Base-by-base conservation (phyloP, 306 rosid species). In the Rubus parviflorus region DNA sequence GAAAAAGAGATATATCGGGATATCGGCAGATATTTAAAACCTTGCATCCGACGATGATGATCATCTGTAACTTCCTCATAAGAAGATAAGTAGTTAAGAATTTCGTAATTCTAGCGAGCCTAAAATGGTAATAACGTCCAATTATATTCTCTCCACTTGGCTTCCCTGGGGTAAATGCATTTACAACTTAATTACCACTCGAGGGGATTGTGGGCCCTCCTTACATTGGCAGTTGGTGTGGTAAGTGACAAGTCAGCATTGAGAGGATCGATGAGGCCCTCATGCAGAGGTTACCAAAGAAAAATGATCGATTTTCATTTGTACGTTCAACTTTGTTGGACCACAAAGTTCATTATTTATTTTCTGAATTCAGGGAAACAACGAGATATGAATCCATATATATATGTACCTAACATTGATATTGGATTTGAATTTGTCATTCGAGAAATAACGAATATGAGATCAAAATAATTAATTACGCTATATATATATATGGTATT, bases 231-330 rank as follows among this genome's bases (percentile, higher is more conserved):
- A 16, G 45, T 40, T 7, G 64, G 64, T 51, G 52, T 3, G 65
- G 41, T 41, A 40, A 76, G 74, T 52, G 73, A 52, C 70, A 52
- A 17, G 73, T 52, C 65, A 66, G 73, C 74, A 20, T 66, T 51
- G 73, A 52, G 52, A 15, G 2, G 73, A 30, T 30, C 35, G 35
- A 5, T 3, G 41, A 40, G 68, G 56, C 4, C 42, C 73, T 37
- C 42, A 30, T 6, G 67, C 67, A 30, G 10, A 13, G 19, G n/a
- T 45, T 30, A 30, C 35, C 35, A 30, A 30, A 30, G 35, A 30
- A 30, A 30, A 30, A 30, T 30, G 35, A 30, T 30, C 38, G 2
- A 30, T 11, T 23, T 30, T 23, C 46, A 5, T 42, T 0, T 4
- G 8, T 42, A 4, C 7, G 1, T 4, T 8, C 6, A 42, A 42